Evolutionary conservation across 1,139 yeast species (phyloP), one percentile per base, ranked within the genome.

Genomic region (Debaryomyces sp.): DNA sequence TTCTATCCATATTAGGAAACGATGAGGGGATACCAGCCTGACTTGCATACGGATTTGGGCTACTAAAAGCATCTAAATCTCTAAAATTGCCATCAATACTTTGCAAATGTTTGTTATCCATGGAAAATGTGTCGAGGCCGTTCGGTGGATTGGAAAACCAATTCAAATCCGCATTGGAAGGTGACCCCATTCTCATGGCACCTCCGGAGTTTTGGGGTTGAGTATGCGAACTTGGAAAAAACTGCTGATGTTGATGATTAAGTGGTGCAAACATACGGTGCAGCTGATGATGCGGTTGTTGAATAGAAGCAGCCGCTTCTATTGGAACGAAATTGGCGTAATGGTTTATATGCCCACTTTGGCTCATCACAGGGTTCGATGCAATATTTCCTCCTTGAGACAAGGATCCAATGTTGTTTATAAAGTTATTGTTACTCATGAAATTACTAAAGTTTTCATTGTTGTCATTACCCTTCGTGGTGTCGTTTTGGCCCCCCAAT

Each of bases 261-360:
- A 47, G 24, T n/a, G 52, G 39, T 7, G 46, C 45, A 35, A 48
- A 55, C 43, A 51, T 53, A 41, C 52, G 57, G 44, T 50, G 48
- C 43, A 52, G 57, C 30, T 46, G 52, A 23, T 48, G 50, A 30
- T 51, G 47, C 26, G 24, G 47, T 27, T 43, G 46, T 38, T 30
- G 46, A 26, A 43, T 33, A 15, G 54, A 46, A 21, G 49, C 50
- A 3, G 51, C 43, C 2, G 59, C 62, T 29, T 58, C 63, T 18
- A 53, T 49, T 13, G 63, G 62, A 9, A 60, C 50, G 41, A 52
- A 59, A 34, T 50, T 55, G 13, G 60, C 54, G 44, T 60, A 60
- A 46, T 58, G 63, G 48, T 49, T 50, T 21, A 56, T 45, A 37
- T 52, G 56, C 21, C 47, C 43, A 15, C 37, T 22, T 41, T 18